Evolutionary conservation across 495 filamentous ascomycete species (phyloP).

Genomic region (Lasiosphaeriaceae sp.): DNA sequence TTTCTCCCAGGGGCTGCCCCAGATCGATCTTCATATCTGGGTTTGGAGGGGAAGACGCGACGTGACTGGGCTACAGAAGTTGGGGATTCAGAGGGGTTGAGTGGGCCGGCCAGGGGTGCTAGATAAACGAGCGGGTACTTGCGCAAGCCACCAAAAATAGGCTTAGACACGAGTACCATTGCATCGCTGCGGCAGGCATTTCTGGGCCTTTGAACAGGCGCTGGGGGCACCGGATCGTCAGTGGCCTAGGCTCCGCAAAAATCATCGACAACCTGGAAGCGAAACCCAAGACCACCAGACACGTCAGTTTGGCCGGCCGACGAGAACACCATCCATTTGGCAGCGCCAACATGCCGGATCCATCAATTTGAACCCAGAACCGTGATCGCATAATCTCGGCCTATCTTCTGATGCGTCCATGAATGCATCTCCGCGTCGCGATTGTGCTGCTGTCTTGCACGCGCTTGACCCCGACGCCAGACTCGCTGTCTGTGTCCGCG

Average conservation of each 20-base stretch:
- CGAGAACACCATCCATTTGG: conserved; percentile 25
- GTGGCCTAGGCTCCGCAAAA: conserved; percentile 19
- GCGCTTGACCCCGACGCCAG: conserved; percentile 35
- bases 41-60: conserved; percentile 14
- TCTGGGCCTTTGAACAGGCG: too few species aligned
- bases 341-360: conserved; percentile 30
- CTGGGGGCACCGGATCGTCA: neutral
- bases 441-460: conserved; percentile 37
- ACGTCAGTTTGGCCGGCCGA: conserved; percentile 2
- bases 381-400: conserved; percentile 36
- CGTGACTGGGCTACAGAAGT: conserved; percentile 7
- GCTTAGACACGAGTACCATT: neutral
- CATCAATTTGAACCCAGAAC: conserved; percentile 32
- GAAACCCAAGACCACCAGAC: conserved; percentile 19
- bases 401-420: conserved; percentile 32
- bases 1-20: too few species aligned
- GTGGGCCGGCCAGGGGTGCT: too few species aligned
- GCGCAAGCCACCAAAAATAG: conserved; percentile 1
- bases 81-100: too few species aligned
- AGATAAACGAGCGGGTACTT: too few species aligned
- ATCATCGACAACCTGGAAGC: conserved; percentile 18
- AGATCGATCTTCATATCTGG: too few species aligned
- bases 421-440: conserved; percentile 38
- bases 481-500: neutral
- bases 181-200: too few species aligned